A percentile compares a stretch with the other conserved stretches of the same genome.
phyloP scores from a whole-genome alignment of 1,139 yeast species.

The Zhuliangozyma blackwelliae region DNA sequence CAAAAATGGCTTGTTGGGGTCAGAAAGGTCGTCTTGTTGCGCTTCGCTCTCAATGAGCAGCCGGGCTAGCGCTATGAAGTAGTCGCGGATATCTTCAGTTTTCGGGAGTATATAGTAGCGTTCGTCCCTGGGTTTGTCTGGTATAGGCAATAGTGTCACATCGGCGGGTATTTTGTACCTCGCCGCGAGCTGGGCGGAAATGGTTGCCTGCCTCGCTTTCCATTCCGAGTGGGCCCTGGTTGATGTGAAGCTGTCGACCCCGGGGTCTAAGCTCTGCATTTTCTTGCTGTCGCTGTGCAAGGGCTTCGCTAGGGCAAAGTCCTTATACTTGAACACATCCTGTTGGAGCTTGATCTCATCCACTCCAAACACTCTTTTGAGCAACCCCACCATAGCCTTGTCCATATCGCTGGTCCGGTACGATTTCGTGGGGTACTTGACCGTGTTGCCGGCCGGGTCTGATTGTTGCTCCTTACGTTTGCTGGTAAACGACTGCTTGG shows the following conservation, averaged over 20 bases:
- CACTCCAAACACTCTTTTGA: constrained; percentile 38
- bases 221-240: constrained; percentile 44
- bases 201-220: constrained; percentile 44
- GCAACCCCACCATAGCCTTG: constrained; percentile 28
- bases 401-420: constrained; percentile 50
- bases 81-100: constrained; percentile 2
- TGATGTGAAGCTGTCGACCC: constrained; percentile 27
- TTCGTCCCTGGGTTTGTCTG: constrained; percentile 28
- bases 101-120: constrained; percentile 42
- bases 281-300: constrained; percentile 45
- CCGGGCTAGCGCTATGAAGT: constrained; percentile 4
- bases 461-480: constrained; percentile 28
- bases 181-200: constrained; percentile 32
- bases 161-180: constrained; percentile 39
- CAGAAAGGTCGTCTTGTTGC: constrained; percentile 2
- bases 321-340: constrained; percentile 42
- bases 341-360: constrained; percentile 43
- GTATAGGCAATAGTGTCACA: constrained; percentile 26
- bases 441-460: constrained; percentile 7
- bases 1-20: constrained; percentile 21
- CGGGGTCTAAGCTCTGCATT: constrained; percentile 1
- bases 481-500: constrained; percentile 2
- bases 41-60: constrained; percentile 15
- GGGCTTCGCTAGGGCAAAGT: constrained; percentile 38
- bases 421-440: constrained; percentile 38